Evolutionary conservation across 75 land plant species (phyloP).

Genomic region (Chamaecyparis obtusa): DNA sequence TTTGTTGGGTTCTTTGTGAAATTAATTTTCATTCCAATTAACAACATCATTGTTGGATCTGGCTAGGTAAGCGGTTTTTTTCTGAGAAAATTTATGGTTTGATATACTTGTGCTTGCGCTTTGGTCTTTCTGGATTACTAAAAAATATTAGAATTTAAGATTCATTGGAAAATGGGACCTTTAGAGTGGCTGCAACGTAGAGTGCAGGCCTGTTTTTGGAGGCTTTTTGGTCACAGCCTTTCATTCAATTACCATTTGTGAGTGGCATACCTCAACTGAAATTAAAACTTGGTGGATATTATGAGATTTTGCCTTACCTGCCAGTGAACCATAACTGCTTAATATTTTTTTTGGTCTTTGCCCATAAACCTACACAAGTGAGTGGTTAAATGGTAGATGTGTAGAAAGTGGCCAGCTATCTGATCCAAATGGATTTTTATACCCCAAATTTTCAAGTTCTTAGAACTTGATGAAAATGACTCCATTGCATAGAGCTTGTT

Average conservation of each 20-base stretch:
- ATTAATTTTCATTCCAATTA: constrained; percentile 77
- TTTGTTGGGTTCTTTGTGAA: constrained; percentile 78
- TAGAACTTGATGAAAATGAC: too few relatives aligned
- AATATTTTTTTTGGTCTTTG: too few relatives aligned
- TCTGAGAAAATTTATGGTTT: not conserved
- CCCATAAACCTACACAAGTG: not conserved
- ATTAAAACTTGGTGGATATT: not conserved
- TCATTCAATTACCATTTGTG: not conserved
- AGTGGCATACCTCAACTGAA: not conserved
- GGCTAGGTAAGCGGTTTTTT: constrained; percentile 25
- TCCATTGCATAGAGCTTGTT: too few relatives aligned
- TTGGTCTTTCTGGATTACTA: not conserved
- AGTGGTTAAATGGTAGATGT: not conserved
- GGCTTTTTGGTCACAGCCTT: too few relatives aligned
- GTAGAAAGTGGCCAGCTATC: not conserved
- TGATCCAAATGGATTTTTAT: too few relatives aligned
- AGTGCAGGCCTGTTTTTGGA: too few relatives aligned
- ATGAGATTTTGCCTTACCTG: not conserved
- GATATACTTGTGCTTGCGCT: not conserved
- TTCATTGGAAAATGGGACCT: too few relatives aligned
- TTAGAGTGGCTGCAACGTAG: too few relatives aligned
- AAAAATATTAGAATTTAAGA: not conserved
- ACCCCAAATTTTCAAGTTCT: too few relatives aligned
- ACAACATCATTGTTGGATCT: constrained; percentile 78
- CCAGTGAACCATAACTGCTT: not conserved